phyloP scores from a whole-genome alignment of 495 filamentous ascomycete genomes.

The Neurospora sp. region DNA sequence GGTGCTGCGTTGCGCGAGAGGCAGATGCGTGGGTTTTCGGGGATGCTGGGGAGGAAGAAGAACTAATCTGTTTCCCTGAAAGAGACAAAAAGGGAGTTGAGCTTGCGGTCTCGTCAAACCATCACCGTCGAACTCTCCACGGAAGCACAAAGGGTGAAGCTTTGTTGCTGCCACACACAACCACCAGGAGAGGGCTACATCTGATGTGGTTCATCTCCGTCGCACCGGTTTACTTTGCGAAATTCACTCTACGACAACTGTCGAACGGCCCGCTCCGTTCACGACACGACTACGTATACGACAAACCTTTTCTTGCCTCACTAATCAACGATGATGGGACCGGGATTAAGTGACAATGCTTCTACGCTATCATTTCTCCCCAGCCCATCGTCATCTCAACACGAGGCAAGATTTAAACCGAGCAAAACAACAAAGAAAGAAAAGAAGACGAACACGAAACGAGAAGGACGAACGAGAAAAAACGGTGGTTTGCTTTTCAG shows the following conservation, averaged over 20 bases:
- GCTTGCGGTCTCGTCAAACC: constrained; percentile 2
- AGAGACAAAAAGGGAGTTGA: constrained; percentile 6
- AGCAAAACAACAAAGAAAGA: neutral
- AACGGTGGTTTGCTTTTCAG: constrained; percentile 9
- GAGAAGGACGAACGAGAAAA: neutral
- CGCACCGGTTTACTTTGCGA: neutral
- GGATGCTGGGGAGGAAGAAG: constrained; percentile 40
- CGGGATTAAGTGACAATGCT: constrained; percentile 29
- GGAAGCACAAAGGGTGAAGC: constrained; percentile 12
- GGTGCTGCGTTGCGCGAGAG: constrained; percentile 61
- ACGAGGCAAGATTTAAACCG: neutral
- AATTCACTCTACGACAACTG: neutral
- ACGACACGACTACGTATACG: neutral
- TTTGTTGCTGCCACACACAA: constrained; percentile 1
- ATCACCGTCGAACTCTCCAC: constrained; percentile 9
- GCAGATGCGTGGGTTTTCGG: constrained; percentile 56
- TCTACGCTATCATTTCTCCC: constrained; percentile 28
- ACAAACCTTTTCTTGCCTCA: neutral
- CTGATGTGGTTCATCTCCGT: neutral
- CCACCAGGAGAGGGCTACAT: neutral
- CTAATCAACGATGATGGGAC: neutral
- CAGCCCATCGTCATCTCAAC: neutral
- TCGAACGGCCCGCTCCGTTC: neutral
- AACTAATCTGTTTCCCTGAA: neutral
- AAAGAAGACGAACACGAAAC: neutral